Evolutionary conservation across 1,284 basidiomycete genomes (phyloP).

Genomic region (Ustilago shanxiensis): DNA sequence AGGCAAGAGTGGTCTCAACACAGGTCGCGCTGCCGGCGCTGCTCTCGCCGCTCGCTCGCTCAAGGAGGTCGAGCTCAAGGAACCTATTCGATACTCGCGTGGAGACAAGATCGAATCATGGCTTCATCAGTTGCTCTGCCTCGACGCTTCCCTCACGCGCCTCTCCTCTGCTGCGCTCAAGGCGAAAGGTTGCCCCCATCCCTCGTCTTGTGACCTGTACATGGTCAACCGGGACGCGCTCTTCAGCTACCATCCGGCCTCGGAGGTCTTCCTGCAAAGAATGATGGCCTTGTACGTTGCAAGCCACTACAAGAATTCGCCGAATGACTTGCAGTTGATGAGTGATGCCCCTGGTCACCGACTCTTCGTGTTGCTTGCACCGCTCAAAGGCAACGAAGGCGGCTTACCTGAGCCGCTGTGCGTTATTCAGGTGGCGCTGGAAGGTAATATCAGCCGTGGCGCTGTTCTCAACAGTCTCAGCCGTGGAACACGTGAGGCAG

Average conservation of each 20-base stretch:
- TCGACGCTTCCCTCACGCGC: conserved; percentile 85
- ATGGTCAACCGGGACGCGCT: conserved; percentile 96
- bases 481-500: conserved; percentile 84
- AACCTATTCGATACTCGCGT: conserved; percentile 90
- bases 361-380: conserved; percentile 93
- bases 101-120: conserved; percentile 94
- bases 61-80: conserved; percentile 93
- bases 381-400: conserved; percentile 44
- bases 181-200: conserved; percentile 77
- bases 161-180: conserved; percentile 71
- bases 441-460: conserved; percentile 90
- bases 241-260: conserved; percentile 96
- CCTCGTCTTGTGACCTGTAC: conserved; percentile 92
- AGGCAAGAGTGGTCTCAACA: conserved; percentile 47
- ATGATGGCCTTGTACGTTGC: conserved; percentile 99
- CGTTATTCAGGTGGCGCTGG: conserved; percentile 88
- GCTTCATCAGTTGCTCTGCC: conserved; percentile 90
- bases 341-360: conserved; percentile 97
- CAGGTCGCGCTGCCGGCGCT: conserved; percentile 50
- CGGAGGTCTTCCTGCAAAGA: conserved; percentile 94
- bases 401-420: conserved; percentile 78
- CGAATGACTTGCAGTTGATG: conserved; percentile 96
- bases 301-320: conserved; percentile 98
- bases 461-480: conserved; percentile 87
- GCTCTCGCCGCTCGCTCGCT: conserved; percentile 78